These are phyloP conservation scores for Capsaspora owczarzaki DNA, from an alignment of 78 protist genomes.

Conservation along the genomic window DNA sequence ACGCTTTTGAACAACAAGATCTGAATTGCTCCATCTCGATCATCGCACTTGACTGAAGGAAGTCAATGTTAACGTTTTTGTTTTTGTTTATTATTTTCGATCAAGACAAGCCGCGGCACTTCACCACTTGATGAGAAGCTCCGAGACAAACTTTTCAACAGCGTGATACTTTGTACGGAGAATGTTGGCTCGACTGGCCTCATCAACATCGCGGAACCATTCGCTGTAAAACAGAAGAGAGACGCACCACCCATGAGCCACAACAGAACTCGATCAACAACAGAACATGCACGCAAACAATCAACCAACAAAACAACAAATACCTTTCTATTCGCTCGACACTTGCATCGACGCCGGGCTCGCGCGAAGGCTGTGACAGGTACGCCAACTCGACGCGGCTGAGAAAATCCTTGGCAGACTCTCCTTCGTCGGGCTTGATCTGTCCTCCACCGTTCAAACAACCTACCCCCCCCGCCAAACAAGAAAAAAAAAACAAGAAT, in stretches of 20 bases:
- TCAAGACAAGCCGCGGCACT: too few species aligned
- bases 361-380: neutral
- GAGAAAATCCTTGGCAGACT: neutral
- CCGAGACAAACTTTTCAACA: neutral
- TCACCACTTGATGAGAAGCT: neutral
- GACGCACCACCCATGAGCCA: neutral
- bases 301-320: neutral
- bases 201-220: neutral
- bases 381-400: neutral
- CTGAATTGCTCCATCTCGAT: too few species aligned
- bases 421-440: neutral
- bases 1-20: too few species aligned
- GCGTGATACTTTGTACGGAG: neutral
- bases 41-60: too few species aligned
- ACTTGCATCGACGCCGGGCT: neutral
- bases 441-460: constrained; percentile 4
- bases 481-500: neutral
- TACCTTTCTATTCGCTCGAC: neutral
- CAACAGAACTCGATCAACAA: neutral
- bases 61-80: too few species aligned
- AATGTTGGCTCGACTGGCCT: neutral
- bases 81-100: too few species aligned
- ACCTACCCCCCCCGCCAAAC: neutral
- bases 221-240: neutral
- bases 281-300: too few species aligned